Evolutionary conservation across 257 asterid species (phyloP), one percentile per base, ranked within the genome.

Genomic region (Perilla frutescens): DNA sequence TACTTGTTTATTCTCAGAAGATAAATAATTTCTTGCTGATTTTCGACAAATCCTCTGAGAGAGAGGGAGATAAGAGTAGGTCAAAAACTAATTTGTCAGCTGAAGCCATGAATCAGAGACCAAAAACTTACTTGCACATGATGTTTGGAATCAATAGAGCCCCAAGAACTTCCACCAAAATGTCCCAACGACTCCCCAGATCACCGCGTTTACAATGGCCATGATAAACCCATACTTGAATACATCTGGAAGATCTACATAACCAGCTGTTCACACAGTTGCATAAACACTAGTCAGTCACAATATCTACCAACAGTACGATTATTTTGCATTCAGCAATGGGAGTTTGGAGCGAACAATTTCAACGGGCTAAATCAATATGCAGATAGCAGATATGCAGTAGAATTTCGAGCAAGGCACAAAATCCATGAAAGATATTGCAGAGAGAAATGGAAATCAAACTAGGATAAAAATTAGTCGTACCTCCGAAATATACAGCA

Each of bases 161-260:
- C 98, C 97, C 90, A 93, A 80, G 79, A 93, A 91, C 81, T 93
- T 93, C 98, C 97, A 93, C 97, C 98, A 93, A 71, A 93, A 78
- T 47, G 87, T 77, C 40, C 98, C 97, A 0, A 86, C 90, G 1
- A 83, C 83, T 37, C 84, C 93, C 97, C 98, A 93, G 39, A 91
- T 89, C 72, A 77, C 75, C 6, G 95, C 97, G 68, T 91, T 93
- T n/a, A 93, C 62, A 7, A 84, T 20, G 36, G 98, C 96, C 91
- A 89, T 91, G 74, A 91, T 79, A 83, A 91, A 86, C 62, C 98
- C 98, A 13, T 50, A 68, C 85, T 86, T 93, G 96, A 93, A 93
- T 48, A 91, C 82, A 70, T 91, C 97, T 1, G 92, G 98, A 67
- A 93, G 98, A 87, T 93, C 98, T 72, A 91, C 71, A 60, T 93